Evolutionary conservation across 768 basidiomycete genomes (phyloP).

Genomic region (Astraeus odoratus): DNA sequence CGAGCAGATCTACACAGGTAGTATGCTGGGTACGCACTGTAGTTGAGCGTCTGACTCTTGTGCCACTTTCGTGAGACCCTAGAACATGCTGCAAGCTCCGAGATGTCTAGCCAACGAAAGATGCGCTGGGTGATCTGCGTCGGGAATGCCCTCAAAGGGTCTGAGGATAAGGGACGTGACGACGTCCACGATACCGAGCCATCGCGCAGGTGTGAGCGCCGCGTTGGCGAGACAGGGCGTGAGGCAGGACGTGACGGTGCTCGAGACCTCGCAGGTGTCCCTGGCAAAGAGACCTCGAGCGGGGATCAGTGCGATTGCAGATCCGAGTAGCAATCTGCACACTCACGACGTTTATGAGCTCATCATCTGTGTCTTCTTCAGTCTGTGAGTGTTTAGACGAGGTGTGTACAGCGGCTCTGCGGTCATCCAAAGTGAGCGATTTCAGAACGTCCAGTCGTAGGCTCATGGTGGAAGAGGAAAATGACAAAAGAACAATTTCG

Average conservation of each 20-base stretch:
- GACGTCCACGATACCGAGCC: slow-evolving; percentile 23
- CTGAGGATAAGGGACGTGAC: slow-evolving; percentile 25
- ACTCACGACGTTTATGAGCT: slow-evolving; percentile 67
- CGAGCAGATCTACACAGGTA: background rate
- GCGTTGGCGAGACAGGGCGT: slow-evolving; percentile 34
- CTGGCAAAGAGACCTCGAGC: slow-evolving; percentile 56
- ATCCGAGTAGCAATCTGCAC: background rate
- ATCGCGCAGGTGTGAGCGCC: slow-evolving; percentile 13
- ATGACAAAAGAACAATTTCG: slow-evolving; percentile 2
- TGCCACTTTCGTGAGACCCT: slow-evolving; percentile 83
- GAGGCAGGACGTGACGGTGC: slow-evolving; percentile 43
- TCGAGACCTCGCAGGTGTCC: slow-evolving; percentile 60
- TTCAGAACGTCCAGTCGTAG: slow-evolving; percentile 66
- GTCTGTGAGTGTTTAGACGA: slow-evolving; percentile 6
- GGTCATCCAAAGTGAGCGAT: slow-evolving; percentile 38
- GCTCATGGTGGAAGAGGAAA: slow-evolving; percentile 41
- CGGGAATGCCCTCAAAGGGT: slow-evolving; percentile 66
- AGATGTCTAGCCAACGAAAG: slow-evolving; percentile 54
- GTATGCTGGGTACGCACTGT: slow-evolving; percentile 43
- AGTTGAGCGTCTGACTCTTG: slow-evolving; percentile 85
- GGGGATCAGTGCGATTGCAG: slow-evolving; percentile 8
- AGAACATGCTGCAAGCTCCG: slow-evolving; percentile 70
- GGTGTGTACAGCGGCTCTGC: slow-evolving; percentile 16
- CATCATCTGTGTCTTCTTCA: slow-evolving; percentile 56
- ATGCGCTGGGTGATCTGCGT: slow-evolving; percentile 79